Conservation (phyloP, 2,329 filamentous ascomycete genomes). For the Didymella segeticola region DNA sequence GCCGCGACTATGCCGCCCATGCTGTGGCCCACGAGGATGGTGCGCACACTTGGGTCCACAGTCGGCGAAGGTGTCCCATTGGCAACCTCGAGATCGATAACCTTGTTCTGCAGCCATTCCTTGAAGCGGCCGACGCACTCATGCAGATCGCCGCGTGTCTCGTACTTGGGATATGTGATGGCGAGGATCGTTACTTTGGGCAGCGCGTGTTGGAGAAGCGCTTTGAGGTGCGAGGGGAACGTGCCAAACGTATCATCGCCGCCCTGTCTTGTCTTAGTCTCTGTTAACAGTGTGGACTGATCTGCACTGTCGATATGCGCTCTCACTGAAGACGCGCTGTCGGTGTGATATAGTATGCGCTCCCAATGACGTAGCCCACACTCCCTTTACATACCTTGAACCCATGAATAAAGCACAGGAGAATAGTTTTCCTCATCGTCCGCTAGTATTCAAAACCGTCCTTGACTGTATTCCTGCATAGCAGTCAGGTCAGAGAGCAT, state of each 20-base stretch:
- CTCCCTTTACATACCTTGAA: conserved; percentile 68
- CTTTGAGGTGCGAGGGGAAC: conserved; percentile 75
- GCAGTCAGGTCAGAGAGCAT: conserved; percentile 20
- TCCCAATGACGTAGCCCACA: conserved; percentile 1
- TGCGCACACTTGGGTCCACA: conserved; percentile 82
- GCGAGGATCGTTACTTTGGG: conserved; percentile 72
- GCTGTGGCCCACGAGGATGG: conserved; percentile 83
- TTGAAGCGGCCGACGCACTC: conserved; percentile 76
- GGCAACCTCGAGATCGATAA: conserved; percentile 92
- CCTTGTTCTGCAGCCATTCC: conserved; percentile 85
- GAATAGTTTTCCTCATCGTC: conserved; percentile 77
- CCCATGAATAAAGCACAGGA: conserved; percentile 86
- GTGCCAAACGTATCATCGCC: conserved; percentile 78
- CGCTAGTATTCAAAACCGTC: too few relatives aligned
- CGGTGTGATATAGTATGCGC: neutral
- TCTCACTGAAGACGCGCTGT: too few relatives aligned
- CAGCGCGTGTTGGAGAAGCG: conserved; percentile 68
- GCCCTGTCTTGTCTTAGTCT: too few relatives aligned
- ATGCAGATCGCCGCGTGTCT: conserved; percentile 78
- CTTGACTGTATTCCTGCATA: conserved; percentile 45
- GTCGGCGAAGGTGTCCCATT: conserved; percentile 82
- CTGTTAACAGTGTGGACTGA: too few relatives aligned
- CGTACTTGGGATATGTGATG: conserved; percentile 79
- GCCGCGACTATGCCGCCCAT: conserved; percentile 92
- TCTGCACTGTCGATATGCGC: too few relatives aligned